phyloP scores from a whole-genome alignment of 2,329 filamentous ascomycete genomes.

The Gnomoniopsis sp. region DNA sequence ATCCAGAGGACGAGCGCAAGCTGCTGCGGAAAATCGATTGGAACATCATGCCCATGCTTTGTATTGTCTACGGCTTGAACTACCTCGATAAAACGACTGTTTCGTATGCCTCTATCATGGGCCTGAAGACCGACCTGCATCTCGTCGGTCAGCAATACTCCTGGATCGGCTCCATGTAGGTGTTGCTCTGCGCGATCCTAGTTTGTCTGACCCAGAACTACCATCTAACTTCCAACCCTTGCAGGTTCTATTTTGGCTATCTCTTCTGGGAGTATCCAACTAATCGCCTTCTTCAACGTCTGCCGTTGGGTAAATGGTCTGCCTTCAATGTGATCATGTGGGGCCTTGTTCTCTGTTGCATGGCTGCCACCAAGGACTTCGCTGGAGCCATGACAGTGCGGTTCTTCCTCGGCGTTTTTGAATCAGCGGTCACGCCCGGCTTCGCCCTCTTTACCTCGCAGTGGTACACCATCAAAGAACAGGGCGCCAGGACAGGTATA shows the following conservation, averaged over 20 bases:
- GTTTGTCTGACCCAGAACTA: too few species aligned
- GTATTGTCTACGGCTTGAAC: conserved; percentile 55
- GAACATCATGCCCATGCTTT: conserved; percentile 49
- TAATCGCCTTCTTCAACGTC: conserved; percentile 58
- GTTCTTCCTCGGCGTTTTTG: conserved; percentile 66
- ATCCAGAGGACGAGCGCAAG: conserved; percentile 35
- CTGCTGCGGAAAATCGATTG: conserved; percentile 43
- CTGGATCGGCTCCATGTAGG: conserved; percentile 48
- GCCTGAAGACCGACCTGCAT: conserved; percentile 48
- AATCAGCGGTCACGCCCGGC: conserved; percentile 65
- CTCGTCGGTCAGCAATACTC: conserved; percentile 59
- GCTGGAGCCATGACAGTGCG: conserved; percentile 60
- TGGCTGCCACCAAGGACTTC: conserved; percentile 60
- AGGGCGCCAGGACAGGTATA: conserved; percentile 58
- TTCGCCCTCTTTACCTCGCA: conserved; percentile 66
- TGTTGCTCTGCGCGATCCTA: not conserved
- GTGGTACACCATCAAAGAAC: conserved; percentile 71
- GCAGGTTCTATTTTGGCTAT: conserved; percentile 32
- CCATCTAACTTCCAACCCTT: not conserved
- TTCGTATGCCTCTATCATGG: conserved; percentile 52
- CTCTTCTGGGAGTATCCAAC: conserved; percentile 64
- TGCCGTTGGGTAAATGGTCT: conserved; percentile 65
- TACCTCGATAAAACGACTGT: conserved; percentile 46
- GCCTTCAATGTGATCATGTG: conserved; percentile 62
- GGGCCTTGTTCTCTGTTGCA: conserved; percentile 55